Base-by-base conservation (phyloP, 345 rosid species). In the Reutealis trisperma region DNA sequence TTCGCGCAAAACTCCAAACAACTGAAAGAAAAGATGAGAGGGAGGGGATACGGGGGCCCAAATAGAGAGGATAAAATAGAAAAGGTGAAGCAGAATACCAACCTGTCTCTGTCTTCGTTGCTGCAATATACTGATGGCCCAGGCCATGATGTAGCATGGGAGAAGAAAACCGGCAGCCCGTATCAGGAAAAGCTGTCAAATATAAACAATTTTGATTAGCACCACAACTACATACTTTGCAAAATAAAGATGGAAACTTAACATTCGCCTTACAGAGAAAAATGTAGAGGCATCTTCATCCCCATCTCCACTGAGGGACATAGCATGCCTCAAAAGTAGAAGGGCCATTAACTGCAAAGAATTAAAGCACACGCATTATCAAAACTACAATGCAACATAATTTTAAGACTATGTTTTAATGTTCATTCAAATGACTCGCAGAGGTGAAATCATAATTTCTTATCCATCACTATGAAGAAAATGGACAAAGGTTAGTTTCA, bases 91-190 rank as follows among this genome's bases (percentile, higher is more conserved):
- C 25, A 16, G 6, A 51, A 76, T 47, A 68, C 80, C 70, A 25
- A 96, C 99, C 93, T 91, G 97, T 88, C 98, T 89, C 77, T 92
- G 97, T 78, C 98, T 88, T 27, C 99, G 90, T 4, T 90, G 95
- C 88, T 96, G 99, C 78, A 96, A 82, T 76, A 94, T 87, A 76
- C 97, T 90, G 57, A 96, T 90, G 81, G 97, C 98, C 99, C 99
- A 96, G 57, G 98, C 99, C 99, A 94, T 96, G 75, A 96, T 91
- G 81, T 94, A 96, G 83, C 99, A 96, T 5, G 99, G 98, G 59
- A 96, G 91, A 82, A 92, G 94, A 85, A 93, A 90, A 21, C 90
- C 91, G 54, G 88, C 90, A 18, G 91, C 88, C 19, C 93, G 89
- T 68, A 87, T 86, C 84, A 96, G 82, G 86, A 93, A 96, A 83